phyloP scores from a whole-genome alignment of 176 grass and related monocot species.

The Phoenix dactylifera region DNA sequence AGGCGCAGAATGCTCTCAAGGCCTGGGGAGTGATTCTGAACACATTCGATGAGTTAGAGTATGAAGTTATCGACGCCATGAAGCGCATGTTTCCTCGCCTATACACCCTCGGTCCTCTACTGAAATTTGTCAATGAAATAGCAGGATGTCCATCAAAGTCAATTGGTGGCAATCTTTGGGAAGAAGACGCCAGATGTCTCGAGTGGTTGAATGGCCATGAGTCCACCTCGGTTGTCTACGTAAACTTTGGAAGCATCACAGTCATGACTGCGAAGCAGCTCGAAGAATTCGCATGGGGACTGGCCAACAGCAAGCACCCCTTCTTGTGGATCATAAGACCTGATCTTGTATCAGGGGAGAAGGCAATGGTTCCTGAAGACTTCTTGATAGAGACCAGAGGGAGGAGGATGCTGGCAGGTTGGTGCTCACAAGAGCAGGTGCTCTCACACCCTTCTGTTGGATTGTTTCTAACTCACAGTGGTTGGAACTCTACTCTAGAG shows the following conservation, averaged over 20 bases:
- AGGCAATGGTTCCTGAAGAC: constrained; percentile 27
- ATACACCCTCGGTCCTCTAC: constrained; percentile 45
- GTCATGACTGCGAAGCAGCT: constrained; percentile 35
- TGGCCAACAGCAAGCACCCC: constrained; percentile 33
- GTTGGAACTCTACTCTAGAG: constrained; percentile 72
- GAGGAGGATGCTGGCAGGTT: constrained; percentile 34
- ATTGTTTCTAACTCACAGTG: constrained; percentile 66
- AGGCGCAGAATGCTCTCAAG: constrained; percentile 24
- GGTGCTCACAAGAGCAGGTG: constrained; percentile 56
- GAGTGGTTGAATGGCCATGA: constrained; percentile 44
- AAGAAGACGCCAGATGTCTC: constrained; percentile 43
- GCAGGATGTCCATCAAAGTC: constrained; percentile 10
- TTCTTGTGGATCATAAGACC: constrained; percentile 67
- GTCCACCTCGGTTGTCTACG: constrained; percentile 50
- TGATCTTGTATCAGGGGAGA: constrained; percentile 51
- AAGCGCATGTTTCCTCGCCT: constrained; percentile 29
- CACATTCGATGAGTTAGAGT: constrained; percentile 55
- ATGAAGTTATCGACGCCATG: constrained; percentile 34
- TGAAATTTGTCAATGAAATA: constrained; percentile 22
- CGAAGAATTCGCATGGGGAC: constrained; percentile 60
- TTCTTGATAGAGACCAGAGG: constrained; percentile 28
- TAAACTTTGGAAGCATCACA: constrained; percentile 80
- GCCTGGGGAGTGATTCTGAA: constrained; percentile 61
- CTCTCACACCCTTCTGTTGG: constrained; percentile 34
- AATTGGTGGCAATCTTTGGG: constrained; percentile 52